phyloP scores from a whole-genome alignment of 495 filamentous ascomycete genomes.

The Daldinia concentrica region DNA sequence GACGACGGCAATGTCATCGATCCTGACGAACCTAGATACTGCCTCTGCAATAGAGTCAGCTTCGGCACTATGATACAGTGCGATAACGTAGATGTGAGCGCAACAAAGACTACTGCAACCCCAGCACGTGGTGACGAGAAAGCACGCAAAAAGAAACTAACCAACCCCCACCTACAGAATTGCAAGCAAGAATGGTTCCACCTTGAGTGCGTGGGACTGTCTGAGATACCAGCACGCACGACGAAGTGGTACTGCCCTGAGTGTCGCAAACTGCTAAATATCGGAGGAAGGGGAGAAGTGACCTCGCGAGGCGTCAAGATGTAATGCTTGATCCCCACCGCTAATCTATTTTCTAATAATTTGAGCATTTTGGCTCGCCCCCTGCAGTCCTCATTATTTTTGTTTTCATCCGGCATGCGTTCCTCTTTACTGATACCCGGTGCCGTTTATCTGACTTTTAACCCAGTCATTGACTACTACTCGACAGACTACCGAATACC shows the following conservation, averaged over 20 bases:
- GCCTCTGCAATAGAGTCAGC: conserved; percentile 89
- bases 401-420: not conserved
- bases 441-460: not conserved
- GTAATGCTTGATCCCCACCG: conserved; percentile 32
- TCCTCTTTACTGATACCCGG: conserved; percentile 4
- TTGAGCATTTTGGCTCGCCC: not conserved
- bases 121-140: conserved; percentile 16
- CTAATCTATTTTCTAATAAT: not conserved
- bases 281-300: conserved; percentile 65
- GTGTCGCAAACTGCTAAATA: conserved; percentile 74
- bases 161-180: conserved; percentile 51
- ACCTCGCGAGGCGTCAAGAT: conserved; percentile 63
- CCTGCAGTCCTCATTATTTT: not conserved
- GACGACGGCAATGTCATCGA: conserved; percentile 82
- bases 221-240: conserved; percentile 75
- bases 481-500: not conserved
- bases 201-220: conserved; percentile 83
- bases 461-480: not conserved
- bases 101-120: conserved; percentile 31
- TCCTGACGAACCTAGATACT: conserved; percentile 87
- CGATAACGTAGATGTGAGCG: conserved; percentile 85
- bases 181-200: conserved; percentile 93
- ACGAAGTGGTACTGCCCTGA: conserved; percentile 97
- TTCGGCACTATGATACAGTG: conserved; percentile 96
- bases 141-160: conserved; percentile 30